Base-by-base conservation (phyloP, 768 basidiomycete species). In the Russula dissimulans region DNA sequence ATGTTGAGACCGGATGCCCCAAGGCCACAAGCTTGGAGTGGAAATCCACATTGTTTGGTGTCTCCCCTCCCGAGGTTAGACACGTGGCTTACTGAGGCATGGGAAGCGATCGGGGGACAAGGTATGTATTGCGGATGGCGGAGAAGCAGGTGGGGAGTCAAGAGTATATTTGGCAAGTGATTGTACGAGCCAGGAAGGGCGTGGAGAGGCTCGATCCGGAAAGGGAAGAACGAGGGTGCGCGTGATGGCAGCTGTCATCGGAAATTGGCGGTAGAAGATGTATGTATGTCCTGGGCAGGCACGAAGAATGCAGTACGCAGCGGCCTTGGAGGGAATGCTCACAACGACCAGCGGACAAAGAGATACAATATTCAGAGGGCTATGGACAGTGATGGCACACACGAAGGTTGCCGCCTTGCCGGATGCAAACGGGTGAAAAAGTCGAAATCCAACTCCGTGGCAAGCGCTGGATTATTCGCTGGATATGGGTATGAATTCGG, bases 181-280 rank as follows among this genome's bases (percentile, higher is more conserved):
- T 47, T 57, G 12, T 31, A 41, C 46, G 45, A 57, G 59, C 57
- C 32, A 36, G 51, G 55, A 42, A 48, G 18, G 45, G 43, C 22
- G 36, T 41, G 26, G 42, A 56, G 43, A 18, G 34, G 43, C 29
- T 31, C 36, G 14, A 34, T 34, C 54, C 12, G 18, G 49, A 56
- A 61, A 56, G 49, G 60, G 29, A 61, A 61, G 26, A 15, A 46
- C 7, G 41, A 42, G 51, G 51, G 61, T 34, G 45, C 51, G 45
- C 61, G 51, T 62, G 61, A 62, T 32, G 61, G 56, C 61, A 62
- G 44, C 51, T 62, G 61, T 62, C 61, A 45, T 31, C 61, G 61
- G 61, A 46, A 54, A 54, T 53, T 57, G 38, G 44, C 56, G 56
- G 61, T 17, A 45, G 61, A 36, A 48, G 50, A 54, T 42, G 41